Evolutionary conservation across 1,284 basidiomycete genomes (phyloP).

Genomic region (Veloboletus limbatus): DNA sequence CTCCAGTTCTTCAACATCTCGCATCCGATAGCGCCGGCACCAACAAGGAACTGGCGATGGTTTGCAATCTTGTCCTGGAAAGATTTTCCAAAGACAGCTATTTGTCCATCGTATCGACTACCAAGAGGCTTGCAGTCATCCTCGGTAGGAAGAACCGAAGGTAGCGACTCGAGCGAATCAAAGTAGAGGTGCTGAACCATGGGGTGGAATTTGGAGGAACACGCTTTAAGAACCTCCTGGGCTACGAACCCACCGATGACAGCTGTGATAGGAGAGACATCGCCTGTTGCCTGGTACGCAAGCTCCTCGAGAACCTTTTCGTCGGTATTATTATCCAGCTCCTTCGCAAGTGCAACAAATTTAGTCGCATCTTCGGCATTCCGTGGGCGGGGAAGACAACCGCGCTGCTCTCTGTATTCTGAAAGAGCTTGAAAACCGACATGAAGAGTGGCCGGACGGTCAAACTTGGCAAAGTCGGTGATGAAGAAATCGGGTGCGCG

Average conservation of each 20-base stretch:
- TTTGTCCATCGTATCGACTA: conserved; percentile 91
- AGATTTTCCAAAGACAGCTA: conserved; percentile 90
- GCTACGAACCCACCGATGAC: conserved; percentile 98
- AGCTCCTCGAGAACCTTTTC: conserved; percentile 85
- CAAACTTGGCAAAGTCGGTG: conserved; percentile 98
- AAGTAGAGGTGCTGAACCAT: conserved; percentile 96
- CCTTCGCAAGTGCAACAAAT: conserved; percentile 77
- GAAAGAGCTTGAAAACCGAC: conserved; percentile 95
- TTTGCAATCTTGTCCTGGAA: conserved; percentile 95
- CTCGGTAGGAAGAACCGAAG: conserved; percentile 73
- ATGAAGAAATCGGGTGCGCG: conserved; percentile 87
- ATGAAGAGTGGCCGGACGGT: conserved; percentile 88
- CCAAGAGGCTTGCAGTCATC: conserved; percentile 82
- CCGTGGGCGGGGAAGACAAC: conserved; percentile 79
- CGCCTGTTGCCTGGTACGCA: conserved; percentile 91
- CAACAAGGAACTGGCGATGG: conserved; percentile 95
- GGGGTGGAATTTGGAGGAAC: conserved; percentile 98
- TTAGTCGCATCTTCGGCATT: conserved; percentile 79
- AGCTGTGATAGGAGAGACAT: conserved; percentile 88
- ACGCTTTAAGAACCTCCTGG: conserved; percentile 97
- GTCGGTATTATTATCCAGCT: conserved; percentile 72
- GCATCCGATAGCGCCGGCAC: conserved; percentile 97
- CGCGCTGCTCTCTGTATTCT: conserved; percentile 68
- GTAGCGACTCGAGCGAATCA: conserved; percentile 95
- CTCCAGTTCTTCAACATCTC: conserved; percentile 99